Evolutionary conservation across 1,284 basidiomycete species (phyloP), one percentile per base, ranked within the genome.

Genomic region (Microbotryum silenes-acaulis): DNA sequence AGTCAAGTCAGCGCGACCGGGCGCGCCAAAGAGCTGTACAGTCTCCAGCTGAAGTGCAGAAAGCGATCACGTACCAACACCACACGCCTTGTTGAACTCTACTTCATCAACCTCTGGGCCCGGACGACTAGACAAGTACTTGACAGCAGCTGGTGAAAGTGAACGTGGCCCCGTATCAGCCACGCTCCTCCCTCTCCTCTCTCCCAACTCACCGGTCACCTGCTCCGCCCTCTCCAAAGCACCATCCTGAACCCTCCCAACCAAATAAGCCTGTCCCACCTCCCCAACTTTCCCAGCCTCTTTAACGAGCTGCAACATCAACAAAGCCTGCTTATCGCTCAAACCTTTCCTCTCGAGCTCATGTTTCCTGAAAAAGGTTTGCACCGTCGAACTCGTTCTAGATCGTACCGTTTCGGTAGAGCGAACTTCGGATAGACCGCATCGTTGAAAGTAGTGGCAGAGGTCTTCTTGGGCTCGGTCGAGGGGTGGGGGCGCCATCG

Each of bases 181-280:
- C 46, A 21, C 56, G 18, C 27, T 21, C 29, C 23, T 25, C 25
- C 25, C 25, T 2, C 25, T 25, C 25, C 25, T 25, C 25, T 25
- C 25, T 25, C 25, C 3, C 18, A 29, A 21, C 83, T 68, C 71
- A 91, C 91, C 91, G 60, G 83, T 81, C 45, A 96, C 84, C 78
- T 97, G 93, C 73, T 97, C 94, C 7, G 84, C 82, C 47, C 82
- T 84, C 78, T 87, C 89, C 63, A 98, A 75, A 69, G 83, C 82
- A 25, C 83, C 86, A 62, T 85, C 82, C 27, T 86, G 73, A 69
- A 97, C 85, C 63, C 59, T 57, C 3, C 82, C 76, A 47, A 91
- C 80, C 21, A 88, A 77, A 74, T 86, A 92, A 58, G 78, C 80
- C 70, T 83, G 81, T 74, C 84, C 83, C n/a, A 77, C 77, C 46